Conservation (phyloP, 805 yeast species). For the Metschnikowia noctiluminum region DNA sequence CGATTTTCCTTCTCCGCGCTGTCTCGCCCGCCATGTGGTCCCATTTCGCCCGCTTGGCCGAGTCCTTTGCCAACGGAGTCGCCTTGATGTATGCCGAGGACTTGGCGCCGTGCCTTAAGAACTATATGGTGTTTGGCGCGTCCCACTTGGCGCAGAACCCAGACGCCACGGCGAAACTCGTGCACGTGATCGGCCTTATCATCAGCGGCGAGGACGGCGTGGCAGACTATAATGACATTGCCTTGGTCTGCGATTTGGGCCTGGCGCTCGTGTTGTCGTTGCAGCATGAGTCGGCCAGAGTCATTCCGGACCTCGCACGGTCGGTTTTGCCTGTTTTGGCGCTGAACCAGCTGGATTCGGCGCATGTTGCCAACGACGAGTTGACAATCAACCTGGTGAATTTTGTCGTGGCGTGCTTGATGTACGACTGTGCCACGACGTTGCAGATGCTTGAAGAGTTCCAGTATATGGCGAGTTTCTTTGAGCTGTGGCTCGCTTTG, state of each 20-base stretch:
- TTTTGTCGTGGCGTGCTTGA: slow-evolving; percentile 59
- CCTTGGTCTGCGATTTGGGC: slow-evolving; percentile 57
- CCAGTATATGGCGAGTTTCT: slow-evolving; percentile 39
- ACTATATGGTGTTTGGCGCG: slow-evolving; percentile 57
- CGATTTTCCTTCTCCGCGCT: slow-evolving; percentile 33
- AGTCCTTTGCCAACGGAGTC: slow-evolving; percentile 37
- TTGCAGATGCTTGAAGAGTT: slow-evolving; percentile 47
- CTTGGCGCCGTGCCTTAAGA: slow-evolving; percentile 66
- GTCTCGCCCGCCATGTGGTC: slow-evolving; percentile 73
- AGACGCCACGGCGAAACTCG: slow-evolving; percentile 46
- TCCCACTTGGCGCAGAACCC: slow-evolving; percentile 41
- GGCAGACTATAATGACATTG: slow-evolving; percentile 53
- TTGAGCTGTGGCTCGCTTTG: slow-evolving; percentile 63
- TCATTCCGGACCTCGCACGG: slow-evolving; percentile 45
- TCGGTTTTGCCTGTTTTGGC: slow-evolving; percentile 40
- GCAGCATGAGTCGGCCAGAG: slow-evolving; percentile 44
- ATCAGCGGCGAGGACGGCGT: slow-evolving; percentile 43
- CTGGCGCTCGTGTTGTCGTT: slow-evolving; percentile 62
- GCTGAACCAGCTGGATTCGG: slow-evolving; percentile 21
- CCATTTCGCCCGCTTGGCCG: slow-evolving; percentile 48
- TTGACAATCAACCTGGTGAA: slow-evolving; percentile 54
- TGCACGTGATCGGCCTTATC: slow-evolving; percentile 47
- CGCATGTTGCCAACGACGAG: slow-evolving; percentile 28
- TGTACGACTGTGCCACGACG: slow-evolving; percentile 56
- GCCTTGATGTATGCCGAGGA: slow-evolving; percentile 74